These are phyloP conservation scores for Podospora sp. DNA, from an alignment of 495 filamentous ascomycete species.

Conservation along the genomic window DNA sequence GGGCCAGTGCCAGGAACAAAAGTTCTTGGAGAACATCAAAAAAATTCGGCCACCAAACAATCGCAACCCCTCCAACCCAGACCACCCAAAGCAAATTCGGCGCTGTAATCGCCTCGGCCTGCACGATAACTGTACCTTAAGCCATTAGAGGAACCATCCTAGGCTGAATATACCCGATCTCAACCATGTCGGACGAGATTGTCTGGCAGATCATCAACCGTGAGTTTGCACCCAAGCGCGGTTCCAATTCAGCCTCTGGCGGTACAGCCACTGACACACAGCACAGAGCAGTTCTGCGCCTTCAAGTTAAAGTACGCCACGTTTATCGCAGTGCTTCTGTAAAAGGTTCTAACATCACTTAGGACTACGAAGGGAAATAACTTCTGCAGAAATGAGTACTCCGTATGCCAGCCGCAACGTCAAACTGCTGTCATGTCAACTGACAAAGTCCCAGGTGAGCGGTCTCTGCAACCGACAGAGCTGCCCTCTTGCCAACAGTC, in stretches of 20 bases:
- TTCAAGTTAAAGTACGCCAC: conserved; percentile 84
- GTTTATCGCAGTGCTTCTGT: conserved; percentile 26
- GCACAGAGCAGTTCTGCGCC: conserved; percentile 81
- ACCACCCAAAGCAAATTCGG: conserved; percentile 1
- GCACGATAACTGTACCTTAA: background rate
- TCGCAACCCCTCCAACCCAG: conserved; percentile 5
- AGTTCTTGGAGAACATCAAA: conserved; percentile 9
- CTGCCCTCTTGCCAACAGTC: conserved; percentile 91
- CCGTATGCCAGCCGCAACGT: conserved; percentile 6
- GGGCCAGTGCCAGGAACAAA: background rate
- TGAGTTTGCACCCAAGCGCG: conserved; percentile 15
- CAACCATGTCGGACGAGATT: conserved; percentile 79
- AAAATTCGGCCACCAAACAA: conserved; percentile 11
- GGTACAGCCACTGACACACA: conserved; percentile 22
- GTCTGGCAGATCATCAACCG: conserved; percentile 68
- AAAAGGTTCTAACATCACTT: conserved; percentile 36
- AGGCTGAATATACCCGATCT: background rate
- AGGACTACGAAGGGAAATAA: conserved; percentile 87
- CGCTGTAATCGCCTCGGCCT: background rate
- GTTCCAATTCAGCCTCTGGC: background rate
- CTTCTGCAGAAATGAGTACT: conserved; percentile 91
- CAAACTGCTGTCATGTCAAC: background rate
- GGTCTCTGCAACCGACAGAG: conserved; percentile 94
- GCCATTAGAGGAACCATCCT: background rate
- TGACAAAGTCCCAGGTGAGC: conserved; percentile 58